phyloP scores from a whole-genome alignment of 371 early-diverging fungal species.

The Zychaea mexicana region DNA sequence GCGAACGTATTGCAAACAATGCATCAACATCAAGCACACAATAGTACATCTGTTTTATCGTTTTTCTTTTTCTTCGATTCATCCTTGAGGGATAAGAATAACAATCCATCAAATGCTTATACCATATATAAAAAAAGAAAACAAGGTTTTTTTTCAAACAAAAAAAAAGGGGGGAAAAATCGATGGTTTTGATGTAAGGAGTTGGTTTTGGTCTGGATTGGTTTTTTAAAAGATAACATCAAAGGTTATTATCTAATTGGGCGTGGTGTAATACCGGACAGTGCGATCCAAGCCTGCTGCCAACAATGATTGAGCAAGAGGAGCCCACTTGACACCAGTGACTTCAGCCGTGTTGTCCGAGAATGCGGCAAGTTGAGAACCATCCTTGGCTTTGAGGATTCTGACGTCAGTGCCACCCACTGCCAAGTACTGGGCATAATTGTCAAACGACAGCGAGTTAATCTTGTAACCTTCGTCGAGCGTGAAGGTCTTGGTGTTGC shows the following conservation, averaged over 20 bases:
- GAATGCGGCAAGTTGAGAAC: conserved; percentile 64
- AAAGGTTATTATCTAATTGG: conserved; percentile 9
- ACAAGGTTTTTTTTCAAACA: no score
- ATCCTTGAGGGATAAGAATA: no score
- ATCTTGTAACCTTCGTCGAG: conserved; percentile 61
- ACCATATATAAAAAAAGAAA: no score
- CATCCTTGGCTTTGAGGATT: conserved; percentile 80
- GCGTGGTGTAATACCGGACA: conserved; percentile 58
- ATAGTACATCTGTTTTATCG: neutral
- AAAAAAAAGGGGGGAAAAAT: neutral
- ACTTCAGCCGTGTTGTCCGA: conserved; percentile 60
- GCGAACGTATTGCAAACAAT: conserved; percentile 15
- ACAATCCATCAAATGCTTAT: no score
- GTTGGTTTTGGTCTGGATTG: neutral
- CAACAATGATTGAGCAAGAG: conserved; percentile 57
- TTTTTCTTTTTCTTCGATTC: no score
- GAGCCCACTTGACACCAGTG: conserved; percentile 67
- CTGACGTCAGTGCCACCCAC: conserved; percentile 70
- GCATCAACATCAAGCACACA: neutral
- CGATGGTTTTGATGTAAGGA: no score
- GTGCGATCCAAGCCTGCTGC: conserved; percentile 66
- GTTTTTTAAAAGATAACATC: no score
- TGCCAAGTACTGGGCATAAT: conserved; percentile 83
- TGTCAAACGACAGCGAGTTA: conserved; percentile 74
- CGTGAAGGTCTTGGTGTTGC: conserved; percentile 70